Base-by-base conservation (phyloP, 345 rosid species). In the Rhizophora apiculata region DNA sequence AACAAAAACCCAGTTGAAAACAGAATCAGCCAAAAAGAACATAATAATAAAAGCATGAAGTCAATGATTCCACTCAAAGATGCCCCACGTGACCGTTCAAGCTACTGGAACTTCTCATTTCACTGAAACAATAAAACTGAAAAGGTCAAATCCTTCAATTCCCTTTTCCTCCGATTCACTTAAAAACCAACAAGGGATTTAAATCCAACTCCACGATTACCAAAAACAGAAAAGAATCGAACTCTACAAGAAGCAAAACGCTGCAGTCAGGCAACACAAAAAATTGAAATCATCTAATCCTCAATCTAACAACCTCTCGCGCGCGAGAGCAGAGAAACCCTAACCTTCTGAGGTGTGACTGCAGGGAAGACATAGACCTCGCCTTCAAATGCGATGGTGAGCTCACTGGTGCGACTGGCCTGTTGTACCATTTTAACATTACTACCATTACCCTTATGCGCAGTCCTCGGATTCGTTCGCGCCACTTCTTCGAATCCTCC, bases 351-450 rank as follows among this genome's bases (percentile, higher is more conserved):
- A 29, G 80, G 74, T 27, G 81, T 75, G 69, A 83, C 84, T 0
- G 81, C 67, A 4, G 86, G 84, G 72, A 83, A 83, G 54, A 83
- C 82, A 68, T 75, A 83, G 66, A 83, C 84, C 70, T 83, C 84
- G 24, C 86, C 86, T 69, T 83, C 84, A 46, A 80, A 83, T 5
- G 86, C 69, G 37, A 83, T 39, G 11, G 86, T 80, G 63, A 83
- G 84, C 76, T 83, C 86, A 78, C 86, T 69, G 21, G 84, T 73
- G 21, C 80, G 74, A 72, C 49, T 72, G 7, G 75, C 30, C 54
- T 48, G 27, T 55, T 8, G n/a, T 21, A 27, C 26, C 53, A 26
- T 39, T 68, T 21, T 36, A 55, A 31, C 21, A 36, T 21, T 26
- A 34, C 29, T 5, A 29, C 24, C 54, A 19, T 46, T 48, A 43